These are phyloP conservation scores for Ceratocystis cacaofunesta DNA, from an alignment of 2,329 filamentous ascomycete genomes.

Conservation along the genomic window DNA sequence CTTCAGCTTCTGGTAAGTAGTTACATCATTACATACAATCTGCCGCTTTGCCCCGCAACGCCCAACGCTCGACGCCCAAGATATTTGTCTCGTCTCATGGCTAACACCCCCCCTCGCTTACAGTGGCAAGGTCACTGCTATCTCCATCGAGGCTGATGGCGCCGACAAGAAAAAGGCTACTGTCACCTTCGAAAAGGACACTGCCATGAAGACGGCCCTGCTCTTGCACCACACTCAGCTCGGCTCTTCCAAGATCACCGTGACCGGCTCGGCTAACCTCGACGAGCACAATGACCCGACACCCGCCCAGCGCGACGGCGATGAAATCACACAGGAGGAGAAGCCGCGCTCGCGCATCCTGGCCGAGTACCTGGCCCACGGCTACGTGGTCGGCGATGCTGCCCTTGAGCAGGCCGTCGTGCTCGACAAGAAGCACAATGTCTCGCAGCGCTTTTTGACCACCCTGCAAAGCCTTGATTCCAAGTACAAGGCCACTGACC, in stretches of 20 bases:
- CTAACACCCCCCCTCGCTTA: conserved; percentile 10
- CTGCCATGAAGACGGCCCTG: conserved; percentile 89
- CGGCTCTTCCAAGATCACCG: conserved; percentile 67
- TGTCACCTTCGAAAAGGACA: conserved; percentile 95
- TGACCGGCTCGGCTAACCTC: conserved; percentile 49
- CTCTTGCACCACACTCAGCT: conserved; percentile 95
- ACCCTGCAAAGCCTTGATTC: conserved; percentile 64
- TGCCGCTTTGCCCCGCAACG: neutral
- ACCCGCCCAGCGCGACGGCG: conserved; percentile 19
- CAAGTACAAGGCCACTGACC: conserved; percentile 79
- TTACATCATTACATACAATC: neutral
- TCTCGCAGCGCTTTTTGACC: conserved; percentile 63
- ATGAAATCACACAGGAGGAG: conserved; percentile 83
- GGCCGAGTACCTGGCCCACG: conserved; percentile 91
- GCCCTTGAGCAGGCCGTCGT: conserved; percentile 73
- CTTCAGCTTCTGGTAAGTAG: conserved; percentile 78
- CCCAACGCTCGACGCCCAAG: neutral
- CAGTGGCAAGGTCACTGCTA: conserved; percentile 78
- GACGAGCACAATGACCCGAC: conserved; percentile 42
- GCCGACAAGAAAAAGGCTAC: conserved; percentile 58
- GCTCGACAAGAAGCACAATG: conserved; percentile 78
- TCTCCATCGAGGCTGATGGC: conserved; percentile 58
- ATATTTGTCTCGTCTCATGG: neutral
- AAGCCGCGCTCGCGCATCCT: conserved; percentile 89
- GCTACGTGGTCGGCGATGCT: conserved; percentile 63